Evolutionary conservation across 345 rosid species (phyloP).

Genomic region (Hypericum perforatum): DNA sequence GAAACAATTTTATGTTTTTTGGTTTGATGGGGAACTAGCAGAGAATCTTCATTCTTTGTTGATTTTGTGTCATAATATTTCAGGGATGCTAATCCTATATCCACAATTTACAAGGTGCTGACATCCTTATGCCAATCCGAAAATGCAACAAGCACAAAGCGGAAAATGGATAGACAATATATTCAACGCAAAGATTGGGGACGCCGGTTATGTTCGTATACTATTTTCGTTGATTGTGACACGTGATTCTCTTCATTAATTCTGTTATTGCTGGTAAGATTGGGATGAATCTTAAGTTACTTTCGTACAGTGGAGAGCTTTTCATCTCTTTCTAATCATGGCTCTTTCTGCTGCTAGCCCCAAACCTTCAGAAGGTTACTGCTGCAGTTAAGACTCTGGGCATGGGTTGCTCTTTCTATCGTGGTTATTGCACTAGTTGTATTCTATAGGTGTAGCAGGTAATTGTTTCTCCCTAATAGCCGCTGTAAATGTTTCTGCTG

Average conservation of each 20-base stretch:
- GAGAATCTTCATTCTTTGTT: too few relatives aligned
- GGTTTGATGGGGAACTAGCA: too few relatives aligned
- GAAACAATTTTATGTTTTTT: too few relatives aligned
- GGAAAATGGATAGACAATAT: conserved; percentile 36
- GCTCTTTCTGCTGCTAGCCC: conserved; percentile 41
- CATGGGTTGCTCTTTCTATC: conserved; percentile 57
- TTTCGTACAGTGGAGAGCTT: not conserved
- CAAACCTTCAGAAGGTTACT: conserved; percentile 70
- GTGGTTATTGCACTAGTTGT: conserved; percentile 47
- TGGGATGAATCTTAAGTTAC: conserved; percentile 9
- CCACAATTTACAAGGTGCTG: too few relatives aligned
- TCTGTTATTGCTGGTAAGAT: conserved; percentile 59
- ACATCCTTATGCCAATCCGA: conserved; percentile 20
- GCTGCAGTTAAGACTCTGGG: conserved; percentile 83
- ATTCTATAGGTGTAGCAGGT: too few relatives aligned
- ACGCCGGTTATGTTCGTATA: conserved; percentile 64
- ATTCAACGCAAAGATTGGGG: conserved; percentile 39
- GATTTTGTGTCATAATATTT: too few relatives aligned
- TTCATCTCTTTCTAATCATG: conserved; percentile 9
- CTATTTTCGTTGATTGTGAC: conserved; percentile 40
- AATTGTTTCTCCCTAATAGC: too few relatives aligned
- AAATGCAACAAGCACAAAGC: conserved; percentile 36
- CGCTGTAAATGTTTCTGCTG: too few relatives aligned
- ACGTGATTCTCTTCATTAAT: conserved; percentile 55
- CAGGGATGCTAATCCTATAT: too few relatives aligned